These are phyloP conservation scores for Barnettozyma siamensis DNA, from an alignment of 805 yeast genomes.

Conservation along the genomic window DNA sequence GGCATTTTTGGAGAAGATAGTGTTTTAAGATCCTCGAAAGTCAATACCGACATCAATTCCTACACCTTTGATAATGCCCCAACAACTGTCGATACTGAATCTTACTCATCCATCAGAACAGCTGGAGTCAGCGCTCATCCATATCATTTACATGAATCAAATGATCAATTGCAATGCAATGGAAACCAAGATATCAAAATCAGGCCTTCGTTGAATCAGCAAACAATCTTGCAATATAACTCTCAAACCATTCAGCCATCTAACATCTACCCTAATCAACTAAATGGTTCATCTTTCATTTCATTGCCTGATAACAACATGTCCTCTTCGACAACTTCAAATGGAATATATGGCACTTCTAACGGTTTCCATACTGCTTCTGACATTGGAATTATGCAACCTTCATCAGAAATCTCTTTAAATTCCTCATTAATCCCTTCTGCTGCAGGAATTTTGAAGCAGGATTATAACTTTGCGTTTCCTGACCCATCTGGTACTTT, in stretches of 20 bases:
- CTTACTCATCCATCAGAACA: not conserved
- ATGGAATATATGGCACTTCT: not conserved
- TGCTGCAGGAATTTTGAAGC: conserved; percentile 5
- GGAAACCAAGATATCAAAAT: not conserved
- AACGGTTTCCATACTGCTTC: not conserved
- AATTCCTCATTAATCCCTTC: conserved; percentile 14
- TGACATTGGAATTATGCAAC: not conserved
- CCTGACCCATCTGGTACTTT: not conserved
- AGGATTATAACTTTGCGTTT: no score
- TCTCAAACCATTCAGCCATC: no score
- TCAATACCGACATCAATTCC: not conserved
- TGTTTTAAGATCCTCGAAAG: not conserved
- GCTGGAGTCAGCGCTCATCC: not conserved
- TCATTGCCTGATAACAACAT: not conserved
- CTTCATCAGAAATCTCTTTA: not conserved
- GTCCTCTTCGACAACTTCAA: conserved; percentile 6
- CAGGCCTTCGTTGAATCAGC: not conserved
- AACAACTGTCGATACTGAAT: not conserved
- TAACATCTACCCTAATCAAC: no score
- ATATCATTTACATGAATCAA: no score
- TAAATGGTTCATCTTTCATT: not conserved
- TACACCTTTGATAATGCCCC: not conserved
- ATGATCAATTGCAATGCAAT: not conserved
- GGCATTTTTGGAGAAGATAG: no score
- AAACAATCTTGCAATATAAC: no score